Conservation (phyloP, 805 yeast species). For the Candida rishiriensis region DNA sequence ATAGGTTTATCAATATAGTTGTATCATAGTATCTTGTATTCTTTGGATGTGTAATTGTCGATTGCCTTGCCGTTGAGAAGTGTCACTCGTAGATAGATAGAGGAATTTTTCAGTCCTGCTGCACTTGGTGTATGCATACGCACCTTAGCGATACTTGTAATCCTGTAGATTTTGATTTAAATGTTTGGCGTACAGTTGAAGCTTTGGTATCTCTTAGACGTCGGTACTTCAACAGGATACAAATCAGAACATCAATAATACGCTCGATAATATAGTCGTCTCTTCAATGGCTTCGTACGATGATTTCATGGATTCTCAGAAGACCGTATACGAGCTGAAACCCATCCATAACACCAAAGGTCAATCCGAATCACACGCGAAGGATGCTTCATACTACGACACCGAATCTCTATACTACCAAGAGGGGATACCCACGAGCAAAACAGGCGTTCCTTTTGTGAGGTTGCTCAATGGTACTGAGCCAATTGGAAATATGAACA, state of each 20-base stretch:
- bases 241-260: no score
- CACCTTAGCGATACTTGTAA: no score
- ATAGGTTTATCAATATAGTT: neutral
- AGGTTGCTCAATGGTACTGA: constrained; percentile 41
- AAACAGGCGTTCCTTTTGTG: constrained; percentile 35
- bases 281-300: constrained; percentile 9
- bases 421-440: constrained; percentile 16
- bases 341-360: constrained; percentile 1
- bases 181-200: no score
- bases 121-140: no score
- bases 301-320: constrained; percentile 29
- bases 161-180: no score
- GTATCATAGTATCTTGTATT: neutral
- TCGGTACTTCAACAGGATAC: no score
- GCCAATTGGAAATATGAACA: constrained; percentile 30
- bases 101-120: no score
- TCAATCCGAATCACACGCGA: neutral
- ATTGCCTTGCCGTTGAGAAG: no score
- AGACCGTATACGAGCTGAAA: constrained; percentile 26
- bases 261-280: neutral
- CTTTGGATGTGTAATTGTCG: no score
- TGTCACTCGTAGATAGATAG: no score
- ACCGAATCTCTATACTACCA: constrained; percentile 10
- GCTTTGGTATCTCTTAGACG: no score
- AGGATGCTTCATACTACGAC: constrained; percentile 1